Conservation (phyloP, 345 rosid species). For the Bretschneidera sinensis region DNA sequence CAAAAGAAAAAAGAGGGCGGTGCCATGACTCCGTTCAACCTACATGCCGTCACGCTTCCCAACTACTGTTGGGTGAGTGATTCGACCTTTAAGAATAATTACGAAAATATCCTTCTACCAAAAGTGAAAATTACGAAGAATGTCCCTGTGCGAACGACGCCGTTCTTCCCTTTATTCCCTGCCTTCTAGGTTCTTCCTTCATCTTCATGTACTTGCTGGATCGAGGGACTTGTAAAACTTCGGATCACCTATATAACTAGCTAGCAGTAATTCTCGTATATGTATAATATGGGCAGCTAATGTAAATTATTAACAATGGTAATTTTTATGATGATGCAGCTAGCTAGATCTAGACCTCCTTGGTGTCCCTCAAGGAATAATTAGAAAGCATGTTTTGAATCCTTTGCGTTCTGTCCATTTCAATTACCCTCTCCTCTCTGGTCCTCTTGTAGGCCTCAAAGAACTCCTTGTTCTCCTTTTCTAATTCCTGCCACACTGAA, state of each 20-base stretch:
- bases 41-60: conserved; percentile 24
- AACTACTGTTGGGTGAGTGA: background rate
- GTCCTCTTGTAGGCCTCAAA: conserved; percentile 59
- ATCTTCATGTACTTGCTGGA: no score
- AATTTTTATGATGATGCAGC: background rate
- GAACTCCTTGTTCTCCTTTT: conserved; percentile 87
- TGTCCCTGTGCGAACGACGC: no score
- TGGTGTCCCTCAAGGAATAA: conserved; percentile 11
- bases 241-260: no score
- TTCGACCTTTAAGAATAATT: no score
- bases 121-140: no score
- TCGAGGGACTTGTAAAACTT: no score
- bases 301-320: background rate
- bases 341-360: background rate
- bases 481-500: conserved; percentile 90
- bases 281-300: no score
- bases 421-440: conserved; percentile 27
- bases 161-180: background rate
- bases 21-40: conserved; percentile 12
- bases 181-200: no score
- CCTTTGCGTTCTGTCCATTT: conserved; percentile 38
- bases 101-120: no score
- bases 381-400: conserved; percentile 33
- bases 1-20: conserved; percentile 21
- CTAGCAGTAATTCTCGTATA: background rate